These are phyloP conservation scores for Tylopilus sp. DNA, from an alignment of 768 basidiomycete species.

Conservation along the genomic window DNA sequence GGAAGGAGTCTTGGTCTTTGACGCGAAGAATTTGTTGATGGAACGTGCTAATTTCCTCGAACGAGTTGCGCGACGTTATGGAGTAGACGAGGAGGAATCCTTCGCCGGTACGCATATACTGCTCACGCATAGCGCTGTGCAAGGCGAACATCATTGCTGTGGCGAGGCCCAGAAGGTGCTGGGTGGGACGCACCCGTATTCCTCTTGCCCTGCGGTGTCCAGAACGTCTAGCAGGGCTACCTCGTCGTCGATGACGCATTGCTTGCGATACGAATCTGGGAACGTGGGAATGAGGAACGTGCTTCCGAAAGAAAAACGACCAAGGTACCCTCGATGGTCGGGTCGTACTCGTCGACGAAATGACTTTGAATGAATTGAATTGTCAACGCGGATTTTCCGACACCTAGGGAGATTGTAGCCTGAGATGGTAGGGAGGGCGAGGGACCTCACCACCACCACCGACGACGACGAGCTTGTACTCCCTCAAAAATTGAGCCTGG, in stretches of 20 bases:
- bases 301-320: slow-evolving; percentile 7
- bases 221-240: slow-evolving; percentile 96
- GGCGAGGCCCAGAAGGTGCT: not conserved
- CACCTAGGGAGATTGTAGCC: slow-evolving; percentile 24
- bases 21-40: slow-evolving; percentile 95
- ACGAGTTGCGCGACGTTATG: slow-evolving; percentile 96
- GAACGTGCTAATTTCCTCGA: slow-evolving; percentile 95
- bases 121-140: slow-evolving; percentile 92
- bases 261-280: slow-evolving; percentile 93
- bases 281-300: not conserved
- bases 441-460: slow-evolving; percentile 83
- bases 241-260: slow-evolving; percentile 97
- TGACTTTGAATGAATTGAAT: slow-evolving; percentile 98
- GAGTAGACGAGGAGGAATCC: slow-evolving; percentile 98
- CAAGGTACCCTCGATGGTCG: slow-evolving; percentile 82
- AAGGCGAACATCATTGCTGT: not conserved
- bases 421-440: slow-evolving; percentile 18
- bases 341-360: slow-evolving; percentile 91
- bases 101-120: slow-evolving; percentile 98
- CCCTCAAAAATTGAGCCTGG: slow-evolving; percentile 86
- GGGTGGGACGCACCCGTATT: slow-evolving; percentile 77
- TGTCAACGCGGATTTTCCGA: slow-evolving; percentile 87
- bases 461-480: slow-evolving; percentile 98
- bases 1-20: slow-evolving; percentile 94
- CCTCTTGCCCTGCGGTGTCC: slow-evolving; percentile 97